A percentile compares a stretch with the other conserved stretches of the same genome.
Conservation (phyloP, 1,139 yeast genomes). For the Trichomonascaceae sp. region DNA sequence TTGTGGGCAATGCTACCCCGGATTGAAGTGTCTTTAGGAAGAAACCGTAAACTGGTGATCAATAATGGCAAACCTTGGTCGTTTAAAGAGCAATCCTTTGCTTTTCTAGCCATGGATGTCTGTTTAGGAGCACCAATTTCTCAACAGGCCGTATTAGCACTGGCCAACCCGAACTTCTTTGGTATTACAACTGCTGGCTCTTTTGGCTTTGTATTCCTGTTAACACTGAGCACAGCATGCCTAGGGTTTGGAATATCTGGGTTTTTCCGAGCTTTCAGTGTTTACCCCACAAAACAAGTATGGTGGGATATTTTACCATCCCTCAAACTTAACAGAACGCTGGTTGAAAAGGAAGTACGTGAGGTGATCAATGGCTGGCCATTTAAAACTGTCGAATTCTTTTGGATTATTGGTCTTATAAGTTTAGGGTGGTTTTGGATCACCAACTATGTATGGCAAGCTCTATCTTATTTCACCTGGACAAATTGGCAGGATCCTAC, state of each 20-base stretch:
- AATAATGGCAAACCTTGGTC: constrained; percentile 66
- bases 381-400: constrained; percentile 41
- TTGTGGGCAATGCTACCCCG: constrained; percentile 26
- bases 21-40: constrained; percentile 33
- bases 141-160: constrained; percentile 7
- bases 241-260: constrained; percentile 63
- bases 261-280: constrained; percentile 48
- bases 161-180: constrained; percentile 31
- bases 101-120: constrained; percentile 39
- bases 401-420: constrained; percentile 35
- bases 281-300: constrained; percentile 51
- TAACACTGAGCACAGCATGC: constrained; percentile 48
- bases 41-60: constrained; percentile 38
- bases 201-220: constrained; percentile 45
- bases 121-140: constrained; percentile 8
- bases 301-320: constrained; percentile 55
- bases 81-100: constrained; percentile 63
- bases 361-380: constrained; percentile 45
- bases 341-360: constrained; percentile 33
- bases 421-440: constrained; percentile 52
- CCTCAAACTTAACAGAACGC: constrained; percentile 51
- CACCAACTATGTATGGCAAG: constrained; percentile 47
- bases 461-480: constrained; percentile 52
- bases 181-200: constrained; percentile 38
- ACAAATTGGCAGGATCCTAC: constrained; percentile 56